Evolutionary conservation across 2,329 filamentous ascomycete genomes (phyloP), one percentile per base, ranked within the genome.

Genomic region (Penicillium sp.): DNA sequence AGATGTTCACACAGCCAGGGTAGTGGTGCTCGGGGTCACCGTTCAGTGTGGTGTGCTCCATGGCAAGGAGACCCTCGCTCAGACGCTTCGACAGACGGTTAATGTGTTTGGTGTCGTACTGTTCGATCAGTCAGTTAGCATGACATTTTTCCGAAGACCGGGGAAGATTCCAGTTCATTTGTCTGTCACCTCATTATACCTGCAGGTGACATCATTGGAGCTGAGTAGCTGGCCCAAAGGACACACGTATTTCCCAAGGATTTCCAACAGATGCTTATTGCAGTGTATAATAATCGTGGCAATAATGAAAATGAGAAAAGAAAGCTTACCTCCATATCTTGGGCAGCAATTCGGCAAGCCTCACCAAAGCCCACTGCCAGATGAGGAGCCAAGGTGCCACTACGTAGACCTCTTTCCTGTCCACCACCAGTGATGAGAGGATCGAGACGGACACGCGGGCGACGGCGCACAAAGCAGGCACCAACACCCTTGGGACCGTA

Each of bases 401-500:
- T 97, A 67, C 93, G 83, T 56, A 98, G 74, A 59, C 93, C 93
- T 76, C 93, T 81, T 75, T 98, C 93, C 69, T 98, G 93, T 6
- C 93, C 93, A 71, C 93, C 93, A 53, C 93, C 93, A 49, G 83
- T 94, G 73, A 98, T 98, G 67, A 98, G 85, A 44, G 93, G 93
- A 52, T 98, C 93, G 51, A 98, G 75, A 70, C 93, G 87, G 59
- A 98, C 93, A 68, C 91, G 84, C 2, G 93, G 93, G 51, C 93
- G 81, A 74, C 93, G 82, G 64, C 93, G 85, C 43, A 98, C 88
- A 65, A 91, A 98, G 73, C 93, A 98, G 51, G 93, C 93, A 52
- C 93, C 93, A 50, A 98, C 87, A 31, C 93, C 93, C 77, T 95
- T 98, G 47, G 93, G 93, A 24, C 93, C 93, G 67, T 98, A 98